These are phyloP conservation scores for Davidsoniella australis DNA, from an alignment of 2,329 filamentous ascomycete species.

Conservation along the genomic window DNA sequence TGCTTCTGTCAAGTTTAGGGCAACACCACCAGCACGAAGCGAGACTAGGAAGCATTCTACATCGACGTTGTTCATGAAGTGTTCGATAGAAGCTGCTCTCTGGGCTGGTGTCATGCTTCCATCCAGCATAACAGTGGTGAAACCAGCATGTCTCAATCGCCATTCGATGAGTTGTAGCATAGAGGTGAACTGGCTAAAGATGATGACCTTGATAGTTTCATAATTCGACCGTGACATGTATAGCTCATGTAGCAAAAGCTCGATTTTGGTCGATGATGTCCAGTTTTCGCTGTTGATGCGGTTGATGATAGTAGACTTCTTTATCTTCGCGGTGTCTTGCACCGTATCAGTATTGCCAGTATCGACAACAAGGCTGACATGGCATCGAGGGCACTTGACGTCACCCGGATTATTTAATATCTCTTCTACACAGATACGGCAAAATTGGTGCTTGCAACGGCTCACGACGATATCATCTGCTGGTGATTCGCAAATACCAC, in stretches of 20 bases:
- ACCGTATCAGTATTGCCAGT: constrained; percentile 91
- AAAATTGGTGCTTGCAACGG: constrained; percentile 69
- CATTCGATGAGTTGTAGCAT: constrained; percentile 97
- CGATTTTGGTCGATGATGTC: constrained; percentile 96
- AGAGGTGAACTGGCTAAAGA: constrained; percentile 92
- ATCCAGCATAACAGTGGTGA: constrained; percentile 96
- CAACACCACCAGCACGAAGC: constrained; percentile 88
- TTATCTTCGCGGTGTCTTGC: constrained; percentile 65
- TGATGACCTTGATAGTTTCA: constrained; percentile 87
- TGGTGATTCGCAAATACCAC: constrained; percentile 89
- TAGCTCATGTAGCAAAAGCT: constrained; percentile 85
- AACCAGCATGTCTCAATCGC: constrained; percentile 88
- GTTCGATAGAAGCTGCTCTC: constrained; percentile 81
- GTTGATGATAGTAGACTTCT: constrained; percentile 90
- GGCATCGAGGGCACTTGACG: constrained; percentile 75
- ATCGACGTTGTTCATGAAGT: constrained; percentile 90
- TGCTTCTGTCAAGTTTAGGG: constrained; percentile 86
- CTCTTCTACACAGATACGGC: constrained; percentile 25
- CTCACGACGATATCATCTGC: constrained; percentile 90
- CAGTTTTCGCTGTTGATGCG: constrained; percentile 98
- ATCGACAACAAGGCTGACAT: constrained; percentile 79
- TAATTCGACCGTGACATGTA: constrained; percentile 86
- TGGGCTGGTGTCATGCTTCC: constrained; percentile 92
- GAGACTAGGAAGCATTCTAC: constrained; percentile 95
- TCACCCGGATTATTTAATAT: constrained; percentile 61